Evolutionary conservation across 2,329 filamentous ascomycete species (phyloP).

Genomic region (Biscogniauxia marginata): DNA sequence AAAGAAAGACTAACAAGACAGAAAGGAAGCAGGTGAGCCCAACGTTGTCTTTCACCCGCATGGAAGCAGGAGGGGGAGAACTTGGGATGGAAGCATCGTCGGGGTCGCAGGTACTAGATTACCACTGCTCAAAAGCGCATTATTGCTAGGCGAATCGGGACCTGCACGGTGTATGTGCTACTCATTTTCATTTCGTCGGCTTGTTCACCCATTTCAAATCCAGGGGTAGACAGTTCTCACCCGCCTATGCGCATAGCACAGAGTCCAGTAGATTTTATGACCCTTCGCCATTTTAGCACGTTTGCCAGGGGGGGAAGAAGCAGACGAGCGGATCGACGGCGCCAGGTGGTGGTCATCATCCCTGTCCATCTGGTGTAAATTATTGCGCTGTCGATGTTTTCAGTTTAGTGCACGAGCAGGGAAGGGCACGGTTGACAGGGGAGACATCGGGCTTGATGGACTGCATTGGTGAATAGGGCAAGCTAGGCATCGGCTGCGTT

Average conservation of each 20-base stretch:
- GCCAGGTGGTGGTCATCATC: not conserved
- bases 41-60: not conserved
- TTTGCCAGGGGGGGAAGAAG: not conserved
- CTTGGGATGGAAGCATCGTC: not conserved
- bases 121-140: not conserved
- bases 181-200: not conserved
- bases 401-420: not conserved
- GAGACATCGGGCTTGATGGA: too few species aligned
- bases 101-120: not conserved
- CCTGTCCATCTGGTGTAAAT: not conserved
- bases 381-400: not conserved
- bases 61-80: slow-evolving; percentile 2
- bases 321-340: not conserved
- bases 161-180: not conserved
- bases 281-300: not conserved
- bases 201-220: not conserved
- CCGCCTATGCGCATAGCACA: not conserved
- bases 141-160: not conserved
- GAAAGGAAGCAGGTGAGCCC: slow-evolving; percentile 5
- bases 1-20: slow-evolving; percentile 8
- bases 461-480: not conserved
- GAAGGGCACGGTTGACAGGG: not conserved
- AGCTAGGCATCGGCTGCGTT: not conserved
- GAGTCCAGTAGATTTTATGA: not conserved
- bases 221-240: not conserved